These are phyloP conservation scores for Pythium aristosporum DNA, from an alignment of 352 stramenopile species.

Conservation along the genomic window DNA sequence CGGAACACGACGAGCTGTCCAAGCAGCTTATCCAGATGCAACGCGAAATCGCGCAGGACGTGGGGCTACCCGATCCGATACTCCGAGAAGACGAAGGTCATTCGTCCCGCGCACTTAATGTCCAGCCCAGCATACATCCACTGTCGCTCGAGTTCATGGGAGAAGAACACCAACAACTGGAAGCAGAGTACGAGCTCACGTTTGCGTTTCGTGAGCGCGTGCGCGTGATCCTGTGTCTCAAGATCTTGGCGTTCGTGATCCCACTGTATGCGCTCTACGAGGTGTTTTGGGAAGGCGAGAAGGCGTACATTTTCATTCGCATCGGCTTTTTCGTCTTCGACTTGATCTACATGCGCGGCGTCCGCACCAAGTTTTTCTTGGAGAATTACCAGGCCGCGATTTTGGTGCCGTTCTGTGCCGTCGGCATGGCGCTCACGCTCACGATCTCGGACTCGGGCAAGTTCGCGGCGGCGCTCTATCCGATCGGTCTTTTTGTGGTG, in stretches of 20 bases:
- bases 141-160: slow-evolving; percentile 86
- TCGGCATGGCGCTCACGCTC: slow-evolving; percentile 76
- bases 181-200: slow-evolving; percentile 70
- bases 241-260: slow-evolving; percentile 70
- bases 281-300: slow-evolving; percentile 58
- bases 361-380: slow-evolving; percentile 64
- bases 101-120: slow-evolving; percentile 53
- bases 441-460: slow-evolving; percentile 85
- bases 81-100: slow-evolving; percentile 68
- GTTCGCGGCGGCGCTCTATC: slow-evolving; percentile 79
- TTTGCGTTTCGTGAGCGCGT: slow-evolving; percentile 70
- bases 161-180: slow-evolving; percentile 73
- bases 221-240: slow-evolving; percentile 69
- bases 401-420: slow-evolving; percentile 60
- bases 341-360: slow-evolving; percentile 69
- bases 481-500: slow-evolving; percentile 77
- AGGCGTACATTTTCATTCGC: slow-evolving; percentile 64
- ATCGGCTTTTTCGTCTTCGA: slow-evolving; percentile 68
- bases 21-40: slow-evolving; percentile 73
- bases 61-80: slow-evolving; percentile 62
- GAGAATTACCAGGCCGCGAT: slow-evolving; percentile 77
- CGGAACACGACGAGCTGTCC: slow-evolving; percentile 75
- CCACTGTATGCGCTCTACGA: slow-evolving; percentile 75
- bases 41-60: slow-evolving; percentile 70
- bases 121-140: slow-evolving; percentile 70